Evolutionary conservation across 2,329 filamentous ascomycete genomes (phyloP), one percentile per base, ranked within the genome.

Genomic region (Shiraia sp.): DNA sequence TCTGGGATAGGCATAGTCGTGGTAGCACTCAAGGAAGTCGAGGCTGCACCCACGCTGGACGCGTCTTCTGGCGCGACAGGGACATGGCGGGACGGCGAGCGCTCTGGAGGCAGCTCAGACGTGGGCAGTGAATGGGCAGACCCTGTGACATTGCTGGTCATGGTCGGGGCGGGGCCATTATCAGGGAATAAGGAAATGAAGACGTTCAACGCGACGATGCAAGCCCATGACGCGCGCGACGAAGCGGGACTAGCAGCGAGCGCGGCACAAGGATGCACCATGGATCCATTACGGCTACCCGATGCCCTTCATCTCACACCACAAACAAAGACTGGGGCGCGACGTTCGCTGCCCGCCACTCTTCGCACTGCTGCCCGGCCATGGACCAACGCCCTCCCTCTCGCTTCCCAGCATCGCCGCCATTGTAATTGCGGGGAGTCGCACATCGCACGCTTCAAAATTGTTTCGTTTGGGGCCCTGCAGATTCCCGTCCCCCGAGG

Each of bases 131-230:
- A 49, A 50, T 47, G 40, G 41, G 36, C 28, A 26, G 47, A 36
- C 32, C 38, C 41, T 40, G 51, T 36, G 42, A 45, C 53, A 40
- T 42, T 42, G 45, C 53, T 59, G n/a, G n/a, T n/a, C 61, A 65
- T 63, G 46, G 47, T 51, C 45, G 23, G 37, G 32, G 51, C 47
- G 43, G 42, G 44, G 51, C 42, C 58, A 59, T 60, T 10, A 31
- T 19, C 30, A 32, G 32, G 26, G 33, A 30, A 41, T 26, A 23
- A 16, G 35, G 16, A 42, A 36, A 45, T 32, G 36, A 37, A 32
- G 41, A 28, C 38, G 32, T 37, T 34, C 38, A 26, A 47, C 31
- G 45, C 46, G 47, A 36, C 17, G 28, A 32, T 14, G 32, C 28
- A 47, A 36, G 26, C 33, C 38, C 34, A 56, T 57, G 53, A 59